Evolutionary conservation across 768 basidiomycete genomes (phyloP), one percentile per base, ranked within the genome.

Genomic region (Saitozyma sp.): DNA sequence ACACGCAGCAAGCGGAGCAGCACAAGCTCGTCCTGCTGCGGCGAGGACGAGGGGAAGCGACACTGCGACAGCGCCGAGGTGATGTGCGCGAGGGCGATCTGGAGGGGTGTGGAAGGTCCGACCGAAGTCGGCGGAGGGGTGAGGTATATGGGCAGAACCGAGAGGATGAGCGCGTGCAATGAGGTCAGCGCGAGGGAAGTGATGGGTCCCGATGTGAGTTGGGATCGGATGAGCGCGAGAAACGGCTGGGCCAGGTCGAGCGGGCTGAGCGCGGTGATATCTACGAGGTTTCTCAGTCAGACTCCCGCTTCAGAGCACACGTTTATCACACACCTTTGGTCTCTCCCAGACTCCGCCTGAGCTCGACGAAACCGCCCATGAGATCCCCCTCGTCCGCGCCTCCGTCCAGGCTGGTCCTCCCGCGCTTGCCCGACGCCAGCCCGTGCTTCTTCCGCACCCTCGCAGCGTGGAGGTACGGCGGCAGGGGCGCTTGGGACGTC

Each of bases 11-110:
- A 92, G 78, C 88, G 90, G 66, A 95, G 84, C 8, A 98, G 83
- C 9, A 97, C 94, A 8, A 96, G 90, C 78, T 99, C 96, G 80
- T 99, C 96, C 6, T 92, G 90, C n/a, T 93, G 92, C 1, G 91
- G 91, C 76, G 97, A 93, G 73, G 91, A 95, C 5, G 91, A 91
- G 80, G 98, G 95, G 74, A 99, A 99, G 81, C 95, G 93, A 84
- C 95, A 97, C 74, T 92, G 91, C 6, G 95, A 92, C 11, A 94
- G 86, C 0, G 95, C 88, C 63, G 85, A 88, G 77, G 93, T 94
- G 62, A 96, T 84, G 65, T 92, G 90, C 16, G 87, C 83, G 56
- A 98, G 84, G 6, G 89, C 89, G 50, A 70, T 61, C 57, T 57
- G 81, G 75, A 66, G 88, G 84, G 64, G 94, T 80, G 43, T 83